phyloP scores from a whole-genome alignment of 2,329 filamentous ascomycete species.

The Scleromitrula shiraiana region DNA sequence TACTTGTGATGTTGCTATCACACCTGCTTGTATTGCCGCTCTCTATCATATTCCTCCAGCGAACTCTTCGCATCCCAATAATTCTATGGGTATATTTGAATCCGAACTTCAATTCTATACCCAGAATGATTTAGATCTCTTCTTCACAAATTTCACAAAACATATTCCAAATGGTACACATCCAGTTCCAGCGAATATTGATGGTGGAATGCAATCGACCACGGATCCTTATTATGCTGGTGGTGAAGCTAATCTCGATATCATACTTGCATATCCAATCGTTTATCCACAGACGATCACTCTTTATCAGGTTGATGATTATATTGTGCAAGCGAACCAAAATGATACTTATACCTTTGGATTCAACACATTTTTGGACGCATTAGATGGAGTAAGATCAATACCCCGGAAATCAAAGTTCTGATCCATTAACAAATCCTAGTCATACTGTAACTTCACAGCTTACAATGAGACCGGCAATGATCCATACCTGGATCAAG shows the following conservation, averaged over 20 bases:
- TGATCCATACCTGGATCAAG: slow-evolving; percentile 21
- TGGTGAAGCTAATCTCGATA: slow-evolving; percentile 31
- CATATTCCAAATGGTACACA: slow-evolving; percentile 27
- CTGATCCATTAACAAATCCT: slow-evolving; percentile 20
- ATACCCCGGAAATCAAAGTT: too few species aligned
- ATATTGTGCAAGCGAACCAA: slow-evolving; percentile 14
- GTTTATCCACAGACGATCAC: slow-evolving; percentile 33
- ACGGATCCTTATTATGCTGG: slow-evolving; percentile 22
- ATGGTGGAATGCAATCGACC: slow-evolving; percentile 31
- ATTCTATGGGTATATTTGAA: slow-evolving; percentile 34
- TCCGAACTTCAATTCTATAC: slow-evolving; percentile 31
- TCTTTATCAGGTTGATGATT: slow-evolving; percentile 36
- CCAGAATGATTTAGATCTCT: slow-evolving; percentile 31
- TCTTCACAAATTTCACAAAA: slow-evolving; percentile 25
- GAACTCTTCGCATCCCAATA: slow-evolving; percentile 17
- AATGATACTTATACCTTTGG: slow-evolving; percentile 29
- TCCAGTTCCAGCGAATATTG: slow-evolving; percentile 29
- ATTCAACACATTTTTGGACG: slow-evolving; percentile 41
- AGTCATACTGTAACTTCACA: slow-evolving; percentile 35
- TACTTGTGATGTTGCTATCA: slow-evolving; percentile 20
- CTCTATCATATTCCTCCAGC: slow-evolving; percentile 30
- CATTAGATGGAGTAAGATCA: slow-evolving; percentile 33
- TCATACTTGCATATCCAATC: slow-evolving; percentile 30
- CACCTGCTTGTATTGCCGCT: slow-evolving; percentile 23
- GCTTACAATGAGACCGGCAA: slow-evolving; percentile 33